Conservation (phyloP, 73 alveolate genomes). For the Breviolum minutum region DNA sequence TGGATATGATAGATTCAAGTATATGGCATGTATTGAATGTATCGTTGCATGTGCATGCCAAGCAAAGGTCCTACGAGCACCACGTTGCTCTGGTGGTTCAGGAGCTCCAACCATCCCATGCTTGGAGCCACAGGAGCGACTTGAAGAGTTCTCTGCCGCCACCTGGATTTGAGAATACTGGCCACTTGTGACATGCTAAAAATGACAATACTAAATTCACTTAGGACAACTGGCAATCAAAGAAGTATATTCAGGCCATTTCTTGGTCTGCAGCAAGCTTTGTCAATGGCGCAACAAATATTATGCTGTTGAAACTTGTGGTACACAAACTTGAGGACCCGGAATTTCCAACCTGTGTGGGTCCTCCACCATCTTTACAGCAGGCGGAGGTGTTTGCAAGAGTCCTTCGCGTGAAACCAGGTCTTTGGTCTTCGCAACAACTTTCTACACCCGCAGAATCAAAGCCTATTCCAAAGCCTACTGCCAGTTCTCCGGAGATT, state of each 20-base stretch:
- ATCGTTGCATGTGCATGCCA: background rate
- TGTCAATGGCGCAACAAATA: too few species aligned
- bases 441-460: background rate
- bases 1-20: background rate
- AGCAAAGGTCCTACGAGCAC: constrained; percentile 4
- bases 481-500: background rate
- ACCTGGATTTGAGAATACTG: background rate
- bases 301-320: too few species aligned
- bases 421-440: background rate
- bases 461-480: background rate
- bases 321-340: too few species aligned
- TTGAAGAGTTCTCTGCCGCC: background rate
- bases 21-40: background rate
- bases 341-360: constrained; percentile 19
- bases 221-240: too few species aligned
- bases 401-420: background rate
- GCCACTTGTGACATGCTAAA: background rate
- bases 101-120: background rate
- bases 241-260: too few species aligned
- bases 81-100: background rate
- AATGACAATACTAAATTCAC: too few species aligned
- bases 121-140: background rate
- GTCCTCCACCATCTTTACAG: constrained; percentile 26
- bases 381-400: constrained; percentile 55
- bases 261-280: too few species aligned